phyloP scores from a whole-genome alignment of 371 early-diverging fungal species.

The Rhizopus microsporus region DNA sequence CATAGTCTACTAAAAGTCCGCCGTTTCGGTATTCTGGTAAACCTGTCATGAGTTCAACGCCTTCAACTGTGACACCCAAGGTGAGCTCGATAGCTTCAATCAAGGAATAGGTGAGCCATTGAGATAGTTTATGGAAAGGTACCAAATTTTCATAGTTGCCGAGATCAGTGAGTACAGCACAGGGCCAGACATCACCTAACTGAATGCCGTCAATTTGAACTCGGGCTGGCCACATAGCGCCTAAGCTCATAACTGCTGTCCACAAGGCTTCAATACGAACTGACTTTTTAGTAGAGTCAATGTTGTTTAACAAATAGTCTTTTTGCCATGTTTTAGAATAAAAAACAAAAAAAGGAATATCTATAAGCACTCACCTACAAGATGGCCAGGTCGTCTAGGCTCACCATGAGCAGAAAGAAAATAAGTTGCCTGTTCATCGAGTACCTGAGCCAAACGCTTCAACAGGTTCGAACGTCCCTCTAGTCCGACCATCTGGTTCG shows the following conservation, averaged over 20 bases:
- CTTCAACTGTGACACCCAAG: slow-evolving; percentile 57
- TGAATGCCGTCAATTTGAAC: slow-evolving; percentile 72
- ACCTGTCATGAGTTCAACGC: slow-evolving; percentile 78
- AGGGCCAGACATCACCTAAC: slow-evolving; percentile 93
- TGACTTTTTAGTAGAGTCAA: slow-evolving; percentile 12
- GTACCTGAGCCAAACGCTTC: slow-evolving; percentile 63
- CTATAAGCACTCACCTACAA: slow-evolving; percentile 59
- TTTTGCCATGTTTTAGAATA: not conserved
- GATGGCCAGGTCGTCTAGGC: slow-evolving; percentile 77
- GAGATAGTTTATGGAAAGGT: slow-evolving; percentile 91
- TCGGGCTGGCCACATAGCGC: slow-evolving; percentile 57
- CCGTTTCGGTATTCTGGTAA: slow-evolving; percentile 94
- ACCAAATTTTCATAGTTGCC: slow-evolving; percentile 53
- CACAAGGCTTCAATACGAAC: slow-evolving; percentile 55
- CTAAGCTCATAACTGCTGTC: slow-evolving; percentile 72
- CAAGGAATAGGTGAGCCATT: slow-evolving; percentile 94
- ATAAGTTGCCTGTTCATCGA: slow-evolving; percentile 57
- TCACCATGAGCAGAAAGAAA: slow-evolving; percentile 50
- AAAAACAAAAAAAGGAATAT: not conserved
- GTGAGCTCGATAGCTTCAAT: slow-evolving; percentile 77
- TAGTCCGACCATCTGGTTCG: slow-evolving; percentile 83
- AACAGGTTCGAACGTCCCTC: slow-evolving; percentile 79
- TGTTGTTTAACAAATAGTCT: slow-evolving; percentile 49
- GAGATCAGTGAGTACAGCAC: slow-evolving; percentile 44
- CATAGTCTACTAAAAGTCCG: slow-evolving; percentile 51